A percentile compares a stretch with the other conserved stretches of the same genome.
phyloP scores from a whole-genome alignment of 179 eudicot genomes.

The Spergularia azorica region DNA sequence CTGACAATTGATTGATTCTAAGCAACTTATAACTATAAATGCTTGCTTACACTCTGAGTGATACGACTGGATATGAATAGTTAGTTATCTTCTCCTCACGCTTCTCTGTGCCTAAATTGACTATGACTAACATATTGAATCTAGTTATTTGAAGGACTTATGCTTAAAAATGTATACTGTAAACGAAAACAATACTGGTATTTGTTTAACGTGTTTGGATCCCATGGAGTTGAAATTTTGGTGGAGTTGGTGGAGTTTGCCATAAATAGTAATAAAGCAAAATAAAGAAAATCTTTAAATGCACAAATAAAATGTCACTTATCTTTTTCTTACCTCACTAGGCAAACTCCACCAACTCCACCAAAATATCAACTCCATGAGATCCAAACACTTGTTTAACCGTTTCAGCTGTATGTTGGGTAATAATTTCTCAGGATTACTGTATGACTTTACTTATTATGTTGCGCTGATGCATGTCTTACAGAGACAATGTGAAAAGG shows the following conservation, averaged over 20 bases:
- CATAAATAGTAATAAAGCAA: no score
- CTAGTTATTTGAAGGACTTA: neutral
- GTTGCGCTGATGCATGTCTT: conserved; percentile 28
- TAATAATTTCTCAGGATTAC: conserved; percentile 2
- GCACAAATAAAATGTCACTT: no score
- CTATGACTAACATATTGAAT: neutral
- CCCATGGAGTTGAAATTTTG: no score
- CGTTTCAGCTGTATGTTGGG: neutral
- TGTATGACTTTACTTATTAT: neutral
- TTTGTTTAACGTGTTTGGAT: no score
- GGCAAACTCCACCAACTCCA: no score
- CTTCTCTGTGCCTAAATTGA: neutral
- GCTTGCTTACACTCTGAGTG: neutral
- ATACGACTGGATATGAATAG: neutral
- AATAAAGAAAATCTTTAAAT: no score
- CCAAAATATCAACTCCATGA: no score
- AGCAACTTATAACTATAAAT: neutral
- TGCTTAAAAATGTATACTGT: neutral
- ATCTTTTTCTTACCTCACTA: no score
- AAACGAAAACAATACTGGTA: no score
- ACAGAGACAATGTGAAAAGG: conserved; percentile 67
- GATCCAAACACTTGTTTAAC: no score
- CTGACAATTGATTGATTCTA: no score
- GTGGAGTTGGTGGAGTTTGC: no score
- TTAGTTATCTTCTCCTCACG: neutral